phyloP scores from a whole-genome alignment of 2,329 filamentous ascomycete species.

The Aspergillus texensis region DNA sequence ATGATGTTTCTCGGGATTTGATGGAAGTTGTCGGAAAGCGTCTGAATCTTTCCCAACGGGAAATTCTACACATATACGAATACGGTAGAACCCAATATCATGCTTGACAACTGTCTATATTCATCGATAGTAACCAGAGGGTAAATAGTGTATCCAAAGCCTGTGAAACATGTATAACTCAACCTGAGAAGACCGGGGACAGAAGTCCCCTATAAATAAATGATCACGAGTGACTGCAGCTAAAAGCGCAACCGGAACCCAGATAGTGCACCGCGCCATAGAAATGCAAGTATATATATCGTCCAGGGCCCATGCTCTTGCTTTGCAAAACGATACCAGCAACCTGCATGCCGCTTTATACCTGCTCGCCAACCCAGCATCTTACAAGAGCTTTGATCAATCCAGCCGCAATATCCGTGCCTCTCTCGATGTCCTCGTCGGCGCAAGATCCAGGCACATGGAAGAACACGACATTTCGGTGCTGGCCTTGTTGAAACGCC shows the following conservation, averaged over 20 bases:
- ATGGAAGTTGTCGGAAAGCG: background rate
- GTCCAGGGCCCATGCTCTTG: background rate
- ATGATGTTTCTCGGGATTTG: background rate
- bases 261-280: background rate
- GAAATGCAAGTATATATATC: background rate
- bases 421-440: constrained; percentile 46
- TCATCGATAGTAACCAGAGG: background rate
- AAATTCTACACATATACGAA: background rate
- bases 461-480: constrained; percentile 64
- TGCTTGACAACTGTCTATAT: background rate
- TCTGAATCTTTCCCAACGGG: background rate
- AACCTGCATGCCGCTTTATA: constrained; percentile 1
- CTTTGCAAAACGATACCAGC: background rate
- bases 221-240: no score
- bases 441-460: constrained; percentile 69
- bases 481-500: constrained; percentile 32
- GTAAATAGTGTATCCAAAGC: background rate
- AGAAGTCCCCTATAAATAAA: no score
- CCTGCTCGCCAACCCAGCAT: constrained; percentile 38
- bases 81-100: background rate
- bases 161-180: background rate
- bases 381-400: constrained; percentile 47
- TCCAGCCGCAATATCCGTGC: constrained; percentile 44
- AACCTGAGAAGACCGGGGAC: background rate
- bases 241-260: background rate